Conservation (phyloP, 179 eudicot genomes). For the Sideroxylon spinosum region DNA sequence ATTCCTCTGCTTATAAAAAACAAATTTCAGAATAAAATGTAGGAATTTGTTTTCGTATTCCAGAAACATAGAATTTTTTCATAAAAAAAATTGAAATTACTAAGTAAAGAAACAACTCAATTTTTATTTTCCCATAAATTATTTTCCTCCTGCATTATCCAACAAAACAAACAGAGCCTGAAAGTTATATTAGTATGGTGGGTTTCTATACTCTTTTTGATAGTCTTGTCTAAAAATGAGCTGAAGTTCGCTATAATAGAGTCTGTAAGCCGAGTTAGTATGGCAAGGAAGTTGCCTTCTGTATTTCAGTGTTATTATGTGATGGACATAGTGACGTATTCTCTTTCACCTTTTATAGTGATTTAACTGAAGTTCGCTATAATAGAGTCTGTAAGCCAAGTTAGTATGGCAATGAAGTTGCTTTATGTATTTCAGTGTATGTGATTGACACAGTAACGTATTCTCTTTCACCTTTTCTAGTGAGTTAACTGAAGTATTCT, state of each 20-base stretch:
- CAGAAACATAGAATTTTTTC: too few relatives aligned
- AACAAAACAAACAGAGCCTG: neutral
- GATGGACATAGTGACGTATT: neutral
- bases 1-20: too few relatives aligned
- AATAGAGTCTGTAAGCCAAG: neutral
- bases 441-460: neutral
- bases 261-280: slow-evolving; percentile 2
- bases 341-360: neutral
- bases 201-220: neutral
- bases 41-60: too few relatives aligned
- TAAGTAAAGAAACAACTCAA: too few relatives aligned
- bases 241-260: neutral
- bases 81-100: too few relatives aligned
- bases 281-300: neutral
- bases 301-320: neutral
- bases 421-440: neutral
- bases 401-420: neutral
- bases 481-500: neutral
- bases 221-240: neutral
- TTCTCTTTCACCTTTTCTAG: neutral
- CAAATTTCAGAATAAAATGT: too few relatives aligned
- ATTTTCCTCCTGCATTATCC: too few relatives aligned
- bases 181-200: neutral
- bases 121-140: too few relatives aligned
- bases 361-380: neutral